Conservation (phyloP, 495 filamentous ascomycete species). For the Thermothielavioides terrestris region DNA sequence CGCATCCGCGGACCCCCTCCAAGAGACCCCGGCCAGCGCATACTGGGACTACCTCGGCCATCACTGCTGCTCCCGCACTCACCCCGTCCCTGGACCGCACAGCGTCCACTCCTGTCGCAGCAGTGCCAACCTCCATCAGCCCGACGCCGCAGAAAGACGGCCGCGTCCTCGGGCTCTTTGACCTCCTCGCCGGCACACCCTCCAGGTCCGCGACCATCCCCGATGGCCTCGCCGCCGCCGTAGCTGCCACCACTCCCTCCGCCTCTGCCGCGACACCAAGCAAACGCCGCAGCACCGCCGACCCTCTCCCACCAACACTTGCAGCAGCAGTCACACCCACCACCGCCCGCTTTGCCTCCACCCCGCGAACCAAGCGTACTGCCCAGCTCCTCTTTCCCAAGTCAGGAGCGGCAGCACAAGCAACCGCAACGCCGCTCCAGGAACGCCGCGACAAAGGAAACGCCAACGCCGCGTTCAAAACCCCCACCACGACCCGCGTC, state of each 20-base stretch:
- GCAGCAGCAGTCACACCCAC: neutral
- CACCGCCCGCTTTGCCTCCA: conserved; percentile 34
- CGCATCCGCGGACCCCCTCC: conserved; percentile 42
- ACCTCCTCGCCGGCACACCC: conserved; percentile 58
- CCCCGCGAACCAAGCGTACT: conserved; percentile 51
- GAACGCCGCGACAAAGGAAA: conserved; percentile 30
- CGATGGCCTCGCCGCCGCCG: too few species aligned
- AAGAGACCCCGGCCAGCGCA: conserved; percentile 24
- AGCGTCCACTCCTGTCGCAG: conserved; percentile 47
- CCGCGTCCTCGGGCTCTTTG: conserved; percentile 81
- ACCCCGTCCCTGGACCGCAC: conserved; percentile 51
- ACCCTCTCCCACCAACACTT: neutral
- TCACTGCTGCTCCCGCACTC: conserved; percentile 10
- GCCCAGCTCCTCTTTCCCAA: conserved; percentile 40
- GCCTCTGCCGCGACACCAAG: conserved; percentile 29
- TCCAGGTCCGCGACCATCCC: conserved; percentile 7
- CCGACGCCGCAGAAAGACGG: conserved; percentile 91
- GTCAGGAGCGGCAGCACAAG: too few species aligned
- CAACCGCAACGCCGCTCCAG: conserved; percentile 30
- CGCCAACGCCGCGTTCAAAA: conserved; percentile 27
- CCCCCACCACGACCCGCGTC: conserved; percentile 29
- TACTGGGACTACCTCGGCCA: conserved; percentile 45
- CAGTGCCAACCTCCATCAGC: conserved; percentile 51
- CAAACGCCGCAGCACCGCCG: conserved; percentile 17
- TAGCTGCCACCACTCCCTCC: conserved; percentile 32